Conservation (phyloP, 2,329 filamentous ascomycete species). For the Verticillium nonalfalfae region DNA sequence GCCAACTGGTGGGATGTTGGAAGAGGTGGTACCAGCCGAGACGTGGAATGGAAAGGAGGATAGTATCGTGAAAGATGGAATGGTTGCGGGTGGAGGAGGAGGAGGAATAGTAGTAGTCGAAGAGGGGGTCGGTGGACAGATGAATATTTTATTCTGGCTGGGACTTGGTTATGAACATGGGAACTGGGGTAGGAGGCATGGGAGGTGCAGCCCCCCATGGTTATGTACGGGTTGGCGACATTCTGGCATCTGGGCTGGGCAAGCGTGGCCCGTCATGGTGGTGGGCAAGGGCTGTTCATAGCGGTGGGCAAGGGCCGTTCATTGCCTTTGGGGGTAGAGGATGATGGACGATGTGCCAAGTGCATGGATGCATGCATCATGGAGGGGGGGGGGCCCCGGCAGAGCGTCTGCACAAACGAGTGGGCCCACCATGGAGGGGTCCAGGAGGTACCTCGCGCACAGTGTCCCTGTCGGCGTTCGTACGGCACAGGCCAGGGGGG, state of each 20-base stretch:
- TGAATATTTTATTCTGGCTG: background rate
- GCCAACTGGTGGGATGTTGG: background rate
- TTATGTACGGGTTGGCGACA: background rate
- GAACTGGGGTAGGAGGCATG: background rate
- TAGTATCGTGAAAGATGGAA: background rate
- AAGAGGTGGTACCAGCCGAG: background rate
- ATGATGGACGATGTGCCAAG: background rate
- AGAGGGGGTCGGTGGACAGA: background rate
- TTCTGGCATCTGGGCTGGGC: background rate
- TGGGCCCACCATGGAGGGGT: background rate
- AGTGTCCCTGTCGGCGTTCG: background rate
- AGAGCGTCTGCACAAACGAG: constrained; percentile 2
- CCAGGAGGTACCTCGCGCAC: constrained; percentile 1
- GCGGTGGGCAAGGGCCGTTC: background rate
- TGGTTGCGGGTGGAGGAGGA: background rate
- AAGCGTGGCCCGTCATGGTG: background rate
- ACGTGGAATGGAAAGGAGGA: background rate
- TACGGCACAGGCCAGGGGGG: background rate
- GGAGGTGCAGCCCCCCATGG: background rate
- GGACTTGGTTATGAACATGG: background rate
- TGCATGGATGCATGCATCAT: background rate
- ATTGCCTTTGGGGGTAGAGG: background rate
- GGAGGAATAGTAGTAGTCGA: background rate
- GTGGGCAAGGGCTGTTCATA: too few relatives aligned
- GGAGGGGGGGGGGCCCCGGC: constrained; percentile 2